These are phyloP conservation scores for Suillus tomentosus DNA, from an alignment of 768 basidiomycete genomes.

Conservation along the genomic window DNA sequence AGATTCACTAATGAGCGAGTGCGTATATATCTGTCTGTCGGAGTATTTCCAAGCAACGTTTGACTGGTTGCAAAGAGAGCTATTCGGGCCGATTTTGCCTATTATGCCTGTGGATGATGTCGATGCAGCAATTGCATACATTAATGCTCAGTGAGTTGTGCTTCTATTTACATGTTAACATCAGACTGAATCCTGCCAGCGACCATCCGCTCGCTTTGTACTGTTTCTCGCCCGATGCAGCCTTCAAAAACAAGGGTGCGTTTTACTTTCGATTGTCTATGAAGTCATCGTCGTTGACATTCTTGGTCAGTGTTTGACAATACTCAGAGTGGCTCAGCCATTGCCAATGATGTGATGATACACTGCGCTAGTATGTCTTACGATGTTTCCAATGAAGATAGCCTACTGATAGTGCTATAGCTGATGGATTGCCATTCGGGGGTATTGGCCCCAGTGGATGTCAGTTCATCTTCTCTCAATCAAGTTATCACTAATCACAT, in stretches of 20 bases:
- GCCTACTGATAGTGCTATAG: conserved; percentile 28
- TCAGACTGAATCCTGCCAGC: conserved; percentile 34
- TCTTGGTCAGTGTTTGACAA: conserved; percentile 55
- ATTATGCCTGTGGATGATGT: conserved; percentile 70
- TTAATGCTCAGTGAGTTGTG: conserved; percentile 50
- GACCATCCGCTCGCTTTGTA: conserved; percentile 79
- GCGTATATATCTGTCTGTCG: conserved; percentile 28
- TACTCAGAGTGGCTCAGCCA: conserved; percentile 70
- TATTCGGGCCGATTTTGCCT: conserved; percentile 83
- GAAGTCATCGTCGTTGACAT: conserved; percentile 4
- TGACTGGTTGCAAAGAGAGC: conserved; percentile 51
- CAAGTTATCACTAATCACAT: not conserved
- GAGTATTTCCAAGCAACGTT: conserved; percentile 2
- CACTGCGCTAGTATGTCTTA: conserved; percentile 51
- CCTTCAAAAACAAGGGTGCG: conserved; percentile 63
- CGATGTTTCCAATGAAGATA: not conserved
- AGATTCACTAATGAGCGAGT: conserved; percentile 82
- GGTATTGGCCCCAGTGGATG: conserved; percentile 75
- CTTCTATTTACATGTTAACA: not conserved
- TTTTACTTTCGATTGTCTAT: not conserved
- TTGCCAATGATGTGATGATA: conserved; percentile 73
- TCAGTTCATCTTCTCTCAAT: conserved; percentile 36
- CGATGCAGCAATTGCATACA: conserved; percentile 70
- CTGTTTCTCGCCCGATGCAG: conserved; percentile 64
- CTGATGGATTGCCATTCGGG: conserved; percentile 70